These are phyloP conservation scores for Magnaporthiopsis rhizophila DNA, from an alignment of 2,329 filamentous ascomycete genomes.

Conservation along the genomic window DNA sequence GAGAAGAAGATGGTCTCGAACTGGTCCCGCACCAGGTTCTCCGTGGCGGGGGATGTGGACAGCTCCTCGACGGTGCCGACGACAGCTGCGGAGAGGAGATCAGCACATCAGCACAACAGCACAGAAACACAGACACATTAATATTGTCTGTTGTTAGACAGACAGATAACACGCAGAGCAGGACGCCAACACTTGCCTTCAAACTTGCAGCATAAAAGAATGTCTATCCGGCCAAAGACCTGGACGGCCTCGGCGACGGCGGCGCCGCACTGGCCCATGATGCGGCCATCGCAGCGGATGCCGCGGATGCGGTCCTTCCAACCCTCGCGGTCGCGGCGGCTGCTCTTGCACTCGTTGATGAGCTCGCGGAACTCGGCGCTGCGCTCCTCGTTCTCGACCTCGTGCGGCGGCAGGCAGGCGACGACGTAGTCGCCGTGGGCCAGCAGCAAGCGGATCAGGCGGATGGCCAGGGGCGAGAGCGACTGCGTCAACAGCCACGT, in stretches of 20 bases:
- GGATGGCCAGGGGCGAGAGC: conserved; percentile 75
- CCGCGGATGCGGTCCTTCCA: conserved; percentile 72
- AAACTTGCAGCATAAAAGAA: conserved; percentile 81
- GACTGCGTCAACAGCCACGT: conserved; percentile 91
- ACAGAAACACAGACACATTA: too few species aligned
- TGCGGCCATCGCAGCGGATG: conserved; percentile 55
- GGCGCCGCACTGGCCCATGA: conserved; percentile 67
- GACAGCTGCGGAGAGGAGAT: conserved; percentile 47
- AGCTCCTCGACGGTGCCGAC: conserved; percentile 90
- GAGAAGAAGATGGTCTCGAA: conserved; percentile 95
- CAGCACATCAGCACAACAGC: too few species aligned
- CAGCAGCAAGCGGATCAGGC: conserved; percentile 71
- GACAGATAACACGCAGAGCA: too few species aligned
- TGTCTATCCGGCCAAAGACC: conserved; percentile 80
- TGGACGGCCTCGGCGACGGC: conserved; percentile 81
- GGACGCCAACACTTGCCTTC: conserved; percentile 49
- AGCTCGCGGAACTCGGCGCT: conserved; percentile 75
- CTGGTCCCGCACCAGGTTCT: conserved; percentile 77
- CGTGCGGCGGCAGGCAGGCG: conserved; percentile 69
- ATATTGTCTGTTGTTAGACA: too few species aligned
- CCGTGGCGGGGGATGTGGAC: conserved; percentile 59
- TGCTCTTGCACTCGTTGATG: conserved; percentile 59
- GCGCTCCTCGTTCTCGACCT: conserved; percentile 69
- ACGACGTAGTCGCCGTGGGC: conserved; percentile 89
- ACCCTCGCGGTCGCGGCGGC: conserved; percentile 57